A percentile compares a stretch with the other conserved stretches of the same genome.
Conservation (phyloP, 148 eudicot species). For the Polygonum maritimum region DNA sequence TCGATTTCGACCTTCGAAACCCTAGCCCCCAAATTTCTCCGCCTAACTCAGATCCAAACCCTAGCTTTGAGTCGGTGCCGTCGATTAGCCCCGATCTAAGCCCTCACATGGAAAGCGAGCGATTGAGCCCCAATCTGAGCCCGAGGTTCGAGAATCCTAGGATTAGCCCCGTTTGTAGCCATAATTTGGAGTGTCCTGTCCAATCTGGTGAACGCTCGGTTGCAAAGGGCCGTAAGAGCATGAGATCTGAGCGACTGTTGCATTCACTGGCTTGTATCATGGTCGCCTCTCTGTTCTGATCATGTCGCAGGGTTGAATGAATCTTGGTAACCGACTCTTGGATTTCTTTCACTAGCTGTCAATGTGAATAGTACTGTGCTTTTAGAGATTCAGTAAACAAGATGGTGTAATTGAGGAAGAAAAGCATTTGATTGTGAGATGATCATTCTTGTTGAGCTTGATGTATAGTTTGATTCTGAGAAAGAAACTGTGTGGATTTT, state of each 20-base stretch:
- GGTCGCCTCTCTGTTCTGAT: constrained; percentile 42
- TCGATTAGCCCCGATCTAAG: too few species aligned
- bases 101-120: too few species aligned
- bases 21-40: neutral
- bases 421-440: neutral
- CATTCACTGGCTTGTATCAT: constrained; percentile 32
- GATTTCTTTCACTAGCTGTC: too few species aligned
- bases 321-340: neutral
- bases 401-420: too few species aligned
- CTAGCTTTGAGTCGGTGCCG: too few species aligned
- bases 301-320: constrained; percentile 12
- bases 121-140: constrained; percentile 37
- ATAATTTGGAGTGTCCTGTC: constrained; percentile 18
- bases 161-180: neutral
- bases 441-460: neutral
- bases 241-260: constrained; percentile 39
- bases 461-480: neutral
- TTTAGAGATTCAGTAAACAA: too few species aligned
- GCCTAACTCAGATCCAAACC: neutral
- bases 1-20: constrained; percentile 14
- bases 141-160: too few species aligned
- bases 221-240: constrained; percentile 20
- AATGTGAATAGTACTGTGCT: too few species aligned
- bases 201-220: constrained; percentile 4
- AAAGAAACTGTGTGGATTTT: neutral